Conservation (phyloP, 208 protist species). For the Balamuthia mandrillaris region DNA sequence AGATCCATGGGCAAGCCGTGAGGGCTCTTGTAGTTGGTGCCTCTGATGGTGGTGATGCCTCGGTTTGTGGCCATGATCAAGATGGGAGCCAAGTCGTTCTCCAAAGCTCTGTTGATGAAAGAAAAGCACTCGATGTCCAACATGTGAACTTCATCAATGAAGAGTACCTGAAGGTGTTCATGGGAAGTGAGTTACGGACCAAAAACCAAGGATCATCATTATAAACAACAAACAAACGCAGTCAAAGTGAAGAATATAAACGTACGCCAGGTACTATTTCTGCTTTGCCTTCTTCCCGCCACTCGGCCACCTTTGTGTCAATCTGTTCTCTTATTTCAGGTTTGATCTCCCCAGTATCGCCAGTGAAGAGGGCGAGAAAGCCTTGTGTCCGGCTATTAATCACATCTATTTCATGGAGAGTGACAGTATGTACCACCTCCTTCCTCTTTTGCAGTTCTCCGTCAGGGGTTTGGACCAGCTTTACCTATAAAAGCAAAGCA, state of each 20-base stretch:
- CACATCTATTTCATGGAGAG: slow-evolving; percentile 99
- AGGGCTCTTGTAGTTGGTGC: slow-evolving; percentile 94
- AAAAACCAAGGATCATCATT: neutral
- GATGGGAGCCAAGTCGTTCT: slow-evolving; percentile 96
- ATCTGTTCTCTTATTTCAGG: slow-evolving; percentile 98
- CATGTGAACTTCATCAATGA: slow-evolving; percentile 97
- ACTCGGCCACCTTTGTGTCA: slow-evolving; percentile 97
- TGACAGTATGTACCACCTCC: slow-evolving; percentile 98
- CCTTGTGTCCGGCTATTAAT: slow-evolving; percentile 99
- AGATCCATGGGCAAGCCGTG: slow-evolving; percentile 97
- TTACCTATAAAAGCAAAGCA: slow-evolving; percentile 47
- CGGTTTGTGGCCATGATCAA: slow-evolving; percentile 99
- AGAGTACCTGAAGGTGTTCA: slow-evolving; percentile 60
- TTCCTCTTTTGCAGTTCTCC: slow-evolving; percentile 99
- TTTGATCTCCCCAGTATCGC: slow-evolving; percentile 99
- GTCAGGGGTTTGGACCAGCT: slow-evolving; percentile 95
- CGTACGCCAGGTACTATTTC: slow-evolving; percentile 98
- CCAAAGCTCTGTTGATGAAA: slow-evolving; percentile 99
- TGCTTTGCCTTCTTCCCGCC: slow-evolving; percentile 99
- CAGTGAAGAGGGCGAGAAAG: slow-evolving; percentile 98
- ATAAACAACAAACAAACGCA: slow-evolving; percentile 9
- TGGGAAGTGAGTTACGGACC: neutral
- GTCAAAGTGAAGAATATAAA: neutral
- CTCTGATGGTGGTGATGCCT: slow-evolving; percentile 96
- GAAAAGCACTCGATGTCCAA: slow-evolving; percentile 99